These are phyloP conservation scores for Aspergillus sp. DNA, from an alignment of 2,329 filamentous ascomycete species.

Conservation along the genomic window DNA sequence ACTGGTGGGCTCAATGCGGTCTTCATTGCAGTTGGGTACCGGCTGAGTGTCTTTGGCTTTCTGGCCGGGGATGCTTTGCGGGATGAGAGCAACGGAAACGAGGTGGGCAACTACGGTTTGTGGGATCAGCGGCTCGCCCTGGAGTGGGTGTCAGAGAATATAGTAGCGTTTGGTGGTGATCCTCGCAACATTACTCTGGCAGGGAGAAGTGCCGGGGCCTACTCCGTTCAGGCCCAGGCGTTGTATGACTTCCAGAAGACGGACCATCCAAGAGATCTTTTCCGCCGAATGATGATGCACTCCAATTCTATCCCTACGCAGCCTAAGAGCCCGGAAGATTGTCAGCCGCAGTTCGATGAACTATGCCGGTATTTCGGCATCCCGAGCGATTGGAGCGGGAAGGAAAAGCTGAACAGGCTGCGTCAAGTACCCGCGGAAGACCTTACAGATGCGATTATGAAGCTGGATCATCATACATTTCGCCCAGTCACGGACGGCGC, in stretches of 20 bases:
- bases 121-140: conserved; percentile 1
- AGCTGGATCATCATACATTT: conserved; percentile 48
- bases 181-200: conserved; percentile 45
- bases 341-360: conserved; percentile 45
- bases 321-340: conserved; percentile 38
- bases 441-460: conserved; percentile 34
- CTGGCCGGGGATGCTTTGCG: not conserved
- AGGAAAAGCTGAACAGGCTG: conserved; percentile 33
- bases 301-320: conserved; percentile 50
- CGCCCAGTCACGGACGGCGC: conserved; percentile 44
- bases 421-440: conserved; percentile 31
- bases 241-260: conserved; percentile 39
- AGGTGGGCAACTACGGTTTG: not conserved
- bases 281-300: conserved; percentile 43
- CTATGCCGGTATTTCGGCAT: conserved; percentile 38
- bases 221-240: conserved; percentile 33
- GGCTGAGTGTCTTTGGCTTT: not conserved
- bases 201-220: conserved; percentile 47
- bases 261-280: conserved; percentile 29
- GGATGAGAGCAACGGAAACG: conserved; percentile 10
- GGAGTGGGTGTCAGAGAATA: conserved; percentile 2
- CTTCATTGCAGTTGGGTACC: conserved; percentile 44
- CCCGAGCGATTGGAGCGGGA: conserved; percentile 14
- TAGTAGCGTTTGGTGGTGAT: conserved; percentile 3
- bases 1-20: conserved; percentile 36